phyloP scores from a whole-genome alignment of 768 basidiomycete species.

The Suillus lakei region DNA sequence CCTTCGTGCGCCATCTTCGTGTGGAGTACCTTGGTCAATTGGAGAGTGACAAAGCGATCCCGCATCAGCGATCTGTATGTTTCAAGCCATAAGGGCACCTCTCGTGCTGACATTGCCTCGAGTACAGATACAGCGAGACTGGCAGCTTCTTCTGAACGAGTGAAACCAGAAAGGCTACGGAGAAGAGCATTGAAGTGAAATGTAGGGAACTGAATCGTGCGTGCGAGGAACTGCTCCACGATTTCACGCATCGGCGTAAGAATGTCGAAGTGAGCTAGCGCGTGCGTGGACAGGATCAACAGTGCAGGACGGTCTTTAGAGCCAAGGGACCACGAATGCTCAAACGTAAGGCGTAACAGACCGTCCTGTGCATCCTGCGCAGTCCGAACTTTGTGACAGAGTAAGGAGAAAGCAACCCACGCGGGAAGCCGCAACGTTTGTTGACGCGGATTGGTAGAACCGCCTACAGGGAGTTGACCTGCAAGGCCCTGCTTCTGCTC shows the following conservation, averaged over 20 bases:
- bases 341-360: constrained; percentile 47
- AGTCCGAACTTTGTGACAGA: constrained; percentile 50
- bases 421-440: constrained; percentile 38
- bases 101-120: constrained; percentile 50
- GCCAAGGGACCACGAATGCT: constrained; percentile 40
- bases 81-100: constrained; percentile 42
- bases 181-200: constrained; percentile 58
- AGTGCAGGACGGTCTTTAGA: constrained; percentile 44
- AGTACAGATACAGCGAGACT: constrained; percentile 47
- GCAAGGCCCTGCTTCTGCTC: constrained; percentile 10
- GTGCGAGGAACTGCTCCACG: constrained; percentile 45
- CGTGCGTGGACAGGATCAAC: constrained; percentile 49
- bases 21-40: constrained; percentile 53
- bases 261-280: constrained; percentile 56
- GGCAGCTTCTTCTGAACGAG: constrained; percentile 44
- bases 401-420: constrained; percentile 61
- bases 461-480: background rate
- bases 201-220: constrained; percentile 24
- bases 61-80: constrained; percentile 52
- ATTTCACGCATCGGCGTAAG: constrained; percentile 50
- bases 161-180: constrained; percentile 51
- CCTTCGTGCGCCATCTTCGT: constrained; percentile 46
- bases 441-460: background rate
- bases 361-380: constrained; percentile 48
- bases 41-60: constrained; percentile 54